Base-by-base conservation (phyloP, 306 rosid genomes). In the Quercus variabilis region DNA sequence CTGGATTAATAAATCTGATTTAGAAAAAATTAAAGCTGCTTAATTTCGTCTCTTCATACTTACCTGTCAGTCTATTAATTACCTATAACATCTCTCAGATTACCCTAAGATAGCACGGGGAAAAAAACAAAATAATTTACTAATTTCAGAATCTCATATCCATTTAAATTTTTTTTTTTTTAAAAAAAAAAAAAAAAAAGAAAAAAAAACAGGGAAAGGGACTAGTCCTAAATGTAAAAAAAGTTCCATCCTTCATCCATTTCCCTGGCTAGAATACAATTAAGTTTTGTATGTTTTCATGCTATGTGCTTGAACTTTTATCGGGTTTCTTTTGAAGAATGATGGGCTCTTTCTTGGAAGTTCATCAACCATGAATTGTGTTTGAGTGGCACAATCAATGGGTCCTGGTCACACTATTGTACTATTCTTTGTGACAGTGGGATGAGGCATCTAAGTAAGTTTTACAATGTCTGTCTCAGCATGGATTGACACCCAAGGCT, bases 41-140 rank as follows among this genome's bases (percentile, higher is more conserved):
- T 75, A 51, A 89, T 33, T 76, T 84, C 85, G 90, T 74, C 76
- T 88, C 89, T 89, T 89, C 76, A 93, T 68, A 33, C 91, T 93
- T 98, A 4, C 91, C 93, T 87, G 91, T 58, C 60, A 96, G 83
- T 33, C 38, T 33, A 33, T 33, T 33, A 33, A 33, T 33, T 33
- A 72, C 19, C 8, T 86, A 90, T 96, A 57, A 98, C 98, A 85
- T 93, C 98, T 83, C 89, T 91, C 74, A 91, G 86, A 87, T 96
- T 93, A 80, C 98, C 96, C 58, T 67, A 76, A 85, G 94, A 83
- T 76, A 93, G 80, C 79, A 74, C 6, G 68, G 76, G 7, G 38
- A 33, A 60, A 80, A 60, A 76, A 77, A 65, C 14, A 46, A 55
- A 63, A 20, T 68, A 7, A 55, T 57, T 65, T 33, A 49, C 41